Base-by-base conservation (phyloP, 2,329 filamentous ascomycete genomes). In the Leptographium radiaticola region DNA sequence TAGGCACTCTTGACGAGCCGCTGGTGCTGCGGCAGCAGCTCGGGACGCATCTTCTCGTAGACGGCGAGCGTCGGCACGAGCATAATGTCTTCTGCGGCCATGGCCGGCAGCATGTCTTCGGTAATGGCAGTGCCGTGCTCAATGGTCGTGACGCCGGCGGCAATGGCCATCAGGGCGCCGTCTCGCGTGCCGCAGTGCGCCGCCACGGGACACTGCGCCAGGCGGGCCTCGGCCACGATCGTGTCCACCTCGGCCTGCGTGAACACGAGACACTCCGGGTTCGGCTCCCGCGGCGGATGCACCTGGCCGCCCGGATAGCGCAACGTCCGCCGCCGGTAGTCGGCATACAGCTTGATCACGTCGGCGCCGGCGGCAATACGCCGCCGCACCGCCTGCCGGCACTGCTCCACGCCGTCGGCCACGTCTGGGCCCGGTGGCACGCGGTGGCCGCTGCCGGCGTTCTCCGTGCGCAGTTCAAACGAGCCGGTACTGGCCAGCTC, bases 11-110 rank as follows among this genome's bases (percentile, higher is more conserved):
- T 75, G 0, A 69, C 68, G 33, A 71, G 67, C 2, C 59, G 63
- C 42, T 73, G 63, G 31, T 71, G 63, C 1, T 55, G 53, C 31
- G 62, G 58, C 4, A 70, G 62, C 5, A 56, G 58, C 1, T 63
- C 56, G 10, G 57, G 56, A 25, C 62, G 64, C 25, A 64, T 57
- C 9, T 62, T 49, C 55, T 75, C 74, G 4, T 68, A 64, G 18
- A 76, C 69, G 1, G 73, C 65, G 3, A 80, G 65, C 1, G 76
- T 80, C 1, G 77, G 77, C 18, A 80, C 74, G 54, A 75, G 75
- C 20, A 80, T 73, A 1, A 66, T 68, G 0, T 62, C 63, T n/a
- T 70, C 66, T 30, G 70, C 64, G 16, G 59, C 63, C 74, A 80
- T 73, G 13, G 64, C 68, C 9, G 65, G 51, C 25, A 78, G 62